These are phyloP conservation scores for Funneliformis caledonium DNA, from an alignment of 371 early-diverging fungal species.

Conservation along the genomic window DNA sequence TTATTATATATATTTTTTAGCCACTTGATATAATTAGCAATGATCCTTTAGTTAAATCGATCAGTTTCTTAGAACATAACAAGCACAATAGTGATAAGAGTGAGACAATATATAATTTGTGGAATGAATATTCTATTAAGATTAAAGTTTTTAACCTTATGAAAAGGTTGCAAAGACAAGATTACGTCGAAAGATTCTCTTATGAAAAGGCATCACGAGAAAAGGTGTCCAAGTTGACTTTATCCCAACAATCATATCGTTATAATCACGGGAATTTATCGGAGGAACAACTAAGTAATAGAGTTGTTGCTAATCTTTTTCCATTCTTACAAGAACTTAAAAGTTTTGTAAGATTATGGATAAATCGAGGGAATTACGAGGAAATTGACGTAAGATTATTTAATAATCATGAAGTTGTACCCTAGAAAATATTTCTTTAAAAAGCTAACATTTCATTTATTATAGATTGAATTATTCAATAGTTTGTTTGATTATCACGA, in stretches of 20 bases:
- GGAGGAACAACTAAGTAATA: constrained; percentile 56
- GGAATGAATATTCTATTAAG: constrained; percentile 38
- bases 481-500: constrained; percentile 63
- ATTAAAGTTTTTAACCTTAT: constrained; percentile 48
- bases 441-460: not conserved
- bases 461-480: constrained; percentile 49
- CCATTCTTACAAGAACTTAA: constrained; percentile 52
- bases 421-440: not conserved
- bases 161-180: constrained; percentile 48
- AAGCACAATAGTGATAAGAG: not conserved
- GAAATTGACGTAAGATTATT: constrained; percentile 39
- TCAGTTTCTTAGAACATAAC: not conserved
- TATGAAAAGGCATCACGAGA: constrained; percentile 45
- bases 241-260: constrained; percentile 60
- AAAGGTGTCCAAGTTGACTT: constrained; percentile 54
- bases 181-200: constrained; percentile 47
- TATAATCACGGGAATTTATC: constrained; percentile 53
- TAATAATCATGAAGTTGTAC: not conserved
- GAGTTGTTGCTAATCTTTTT: constrained; percentile 51
- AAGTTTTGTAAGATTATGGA: constrained; percentile 46
- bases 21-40: constrained; percentile 45
- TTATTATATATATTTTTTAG: constrained; percentile 41
- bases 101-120: constrained; percentile 36
- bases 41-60: constrained; percentile 8
- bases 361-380: constrained; percentile 45